These are phyloP conservation scores for Umbelopsis sp. DNA, from an alignment of 192 early-diverging fungal species.

Conservation along the genomic window DNA sequence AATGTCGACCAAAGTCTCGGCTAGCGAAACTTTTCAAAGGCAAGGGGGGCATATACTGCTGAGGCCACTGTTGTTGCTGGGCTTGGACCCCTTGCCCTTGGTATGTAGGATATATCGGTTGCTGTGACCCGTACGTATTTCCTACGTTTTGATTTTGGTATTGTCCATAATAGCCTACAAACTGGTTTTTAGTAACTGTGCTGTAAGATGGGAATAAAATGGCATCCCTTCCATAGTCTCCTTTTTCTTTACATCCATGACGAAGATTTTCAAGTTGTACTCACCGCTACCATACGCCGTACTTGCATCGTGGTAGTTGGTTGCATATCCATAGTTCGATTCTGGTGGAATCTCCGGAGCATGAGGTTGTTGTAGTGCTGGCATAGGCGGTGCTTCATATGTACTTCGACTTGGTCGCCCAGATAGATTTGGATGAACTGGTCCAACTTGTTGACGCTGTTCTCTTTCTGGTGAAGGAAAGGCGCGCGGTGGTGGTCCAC, in stretches of 20 bases:
- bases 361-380: constrained; percentile 22
- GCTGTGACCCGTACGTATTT: not conserved
- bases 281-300: constrained; percentile 11
- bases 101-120: constrained; percentile 16
- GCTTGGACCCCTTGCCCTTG: constrained; percentile 19
- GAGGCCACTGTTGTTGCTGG: constrained; percentile 36
- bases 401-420: constrained; percentile 19
- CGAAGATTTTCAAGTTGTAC: not conserved
- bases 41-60: constrained; percentile 2
- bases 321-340: constrained; percentile 15
- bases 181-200: not conserved
- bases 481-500: constrained; percentile 32
- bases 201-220: not conserved
- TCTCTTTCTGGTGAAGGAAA: constrained; percentile 29
- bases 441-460: not conserved
- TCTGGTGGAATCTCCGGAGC: constrained; percentile 17
- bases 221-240: not conserved
- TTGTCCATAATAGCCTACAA: constrained; percentile 16
- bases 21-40: constrained; percentile 39
- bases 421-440: constrained; percentile 1
- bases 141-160: not conserved
- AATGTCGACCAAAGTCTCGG: constrained; percentile 48
- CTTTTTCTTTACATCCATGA: not conserved
- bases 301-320: constrained; percentile 8
- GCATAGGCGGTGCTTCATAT: constrained; percentile 39